phyloP scores from a whole-genome alignment of 2,329 filamentous ascomycete genomes.

The Hymenotorrendiella dingleyae region DNA sequence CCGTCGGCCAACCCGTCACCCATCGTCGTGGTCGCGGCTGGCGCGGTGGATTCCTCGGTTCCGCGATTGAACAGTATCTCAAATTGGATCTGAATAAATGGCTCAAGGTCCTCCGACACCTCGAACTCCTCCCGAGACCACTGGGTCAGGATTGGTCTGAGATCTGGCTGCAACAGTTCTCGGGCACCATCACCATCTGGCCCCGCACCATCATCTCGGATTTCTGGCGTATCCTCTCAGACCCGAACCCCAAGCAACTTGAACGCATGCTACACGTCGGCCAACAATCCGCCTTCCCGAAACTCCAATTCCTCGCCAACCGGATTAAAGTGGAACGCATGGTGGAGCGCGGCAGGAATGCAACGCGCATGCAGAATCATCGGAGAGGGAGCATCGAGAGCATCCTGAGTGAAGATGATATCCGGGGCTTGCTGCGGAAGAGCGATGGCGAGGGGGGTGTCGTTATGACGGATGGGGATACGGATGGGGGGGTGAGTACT shows the following conservation, averaged over 20 bases:
- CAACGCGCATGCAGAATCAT: conserved; percentile 42
- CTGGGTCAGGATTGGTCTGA: conserved; percentile 95
- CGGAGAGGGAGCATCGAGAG: conserved; percentile 51
- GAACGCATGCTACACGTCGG: conserved; percentile 87
- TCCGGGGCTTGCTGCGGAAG: conserved; percentile 41
- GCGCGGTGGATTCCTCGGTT: conserved; percentile 92
- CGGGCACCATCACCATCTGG: conserved; percentile 94
- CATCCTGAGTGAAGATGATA: conserved; percentile 55
- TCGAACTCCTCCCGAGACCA: conserved; percentile 84
- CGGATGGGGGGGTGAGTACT: conserved; percentile 14
- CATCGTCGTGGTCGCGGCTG: conserved; percentile 90
- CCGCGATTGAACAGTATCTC: conserved; percentile 86
- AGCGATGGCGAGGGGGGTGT: conserved; percentile 30
- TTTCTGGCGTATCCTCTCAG: conserved; percentile 79
- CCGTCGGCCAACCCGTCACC: conserved; percentile 87
- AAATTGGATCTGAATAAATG: conserved; percentile 97
- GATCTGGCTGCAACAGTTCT: conserved; percentile 92
- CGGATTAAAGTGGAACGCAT: conserved; percentile 74
- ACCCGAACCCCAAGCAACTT: conserved; percentile 69
- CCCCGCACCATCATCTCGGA: conserved; percentile 74
- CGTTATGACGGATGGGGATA: conserved; percentile 28
- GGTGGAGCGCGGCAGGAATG: conserved; percentile 52
- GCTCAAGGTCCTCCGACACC: conserved; percentile 87
- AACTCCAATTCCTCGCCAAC: conserved; percentile 86
- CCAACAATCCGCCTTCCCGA: conserved; percentile 83